Conservation (phyloP, 164 flowering plant species). For the Dillenia turbinata region DNA sequence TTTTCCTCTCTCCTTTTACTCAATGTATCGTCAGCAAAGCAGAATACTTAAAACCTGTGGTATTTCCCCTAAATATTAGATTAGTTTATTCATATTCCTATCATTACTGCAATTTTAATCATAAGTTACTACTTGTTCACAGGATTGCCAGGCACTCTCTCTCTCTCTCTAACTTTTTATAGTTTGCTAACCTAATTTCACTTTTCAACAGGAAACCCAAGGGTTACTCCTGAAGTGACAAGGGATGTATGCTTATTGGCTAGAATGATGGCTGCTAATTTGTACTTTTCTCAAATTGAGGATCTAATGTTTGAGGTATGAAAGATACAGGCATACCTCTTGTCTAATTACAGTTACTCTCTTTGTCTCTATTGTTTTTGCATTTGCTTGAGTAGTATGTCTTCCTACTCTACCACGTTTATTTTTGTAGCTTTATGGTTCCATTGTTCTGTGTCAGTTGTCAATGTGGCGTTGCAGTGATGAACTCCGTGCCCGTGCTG, state of each 20-base stretch:
- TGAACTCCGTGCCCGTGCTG: conserved; percentile 68
- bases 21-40: too few species aligned
- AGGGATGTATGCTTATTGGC: conserved; percentile 97
- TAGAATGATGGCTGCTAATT: conserved; percentile 98
- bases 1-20: too few species aligned
- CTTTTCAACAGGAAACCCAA: conserved; percentile 70
- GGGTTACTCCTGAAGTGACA: conserved; percentile 99
- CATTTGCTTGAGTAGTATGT: too few species aligned
- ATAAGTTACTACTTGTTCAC: too few species aligned
- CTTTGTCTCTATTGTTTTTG: background rate
- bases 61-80: too few species aligned
- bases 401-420: too few species aligned
- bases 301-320: conserved; percentile 97
- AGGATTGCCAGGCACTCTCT: too few species aligned
- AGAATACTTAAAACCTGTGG: too few species aligned
- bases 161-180: too few species aligned
- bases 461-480: conserved; percentile 99
- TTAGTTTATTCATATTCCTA: too few species aligned
- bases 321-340: background rate
- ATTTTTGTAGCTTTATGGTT: too few species aligned
- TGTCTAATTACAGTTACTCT: background rate
- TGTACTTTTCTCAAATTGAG: conserved; percentile 95
- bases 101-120: too few species aligned
- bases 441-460: conserved; percentile 37
- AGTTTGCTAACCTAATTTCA: background rate